A percentile compares a stretch with the other conserved stretches of the same genome.
These are phyloP conservation scores for Hericium erinaceus DNA, from an alignment of 768 basidiomycete genomes.

Conservation along the genomic window DNA sequence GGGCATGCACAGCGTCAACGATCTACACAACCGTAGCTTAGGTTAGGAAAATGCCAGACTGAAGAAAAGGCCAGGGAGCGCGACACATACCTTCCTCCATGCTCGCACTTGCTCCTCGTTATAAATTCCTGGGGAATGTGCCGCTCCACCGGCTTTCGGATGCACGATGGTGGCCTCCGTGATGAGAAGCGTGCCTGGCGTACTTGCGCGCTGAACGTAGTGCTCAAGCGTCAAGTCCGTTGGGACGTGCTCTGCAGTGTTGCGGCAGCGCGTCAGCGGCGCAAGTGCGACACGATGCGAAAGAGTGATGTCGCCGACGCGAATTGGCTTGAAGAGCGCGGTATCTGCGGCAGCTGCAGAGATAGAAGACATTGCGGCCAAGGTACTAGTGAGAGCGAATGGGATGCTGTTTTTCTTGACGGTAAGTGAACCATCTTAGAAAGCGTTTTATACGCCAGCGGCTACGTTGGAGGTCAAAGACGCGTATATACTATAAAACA, in stretches of 20 bases:
- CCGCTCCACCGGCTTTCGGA: not conserved
- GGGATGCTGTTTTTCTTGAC: no score
- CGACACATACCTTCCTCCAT: not conserved
- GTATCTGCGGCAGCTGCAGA: not conserved
- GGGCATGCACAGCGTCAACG: conserved; percentile 25
- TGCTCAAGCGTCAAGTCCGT: conserved; percentile 1
- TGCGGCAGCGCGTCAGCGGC: conserved; percentile 16
- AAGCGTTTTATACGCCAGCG: no score
- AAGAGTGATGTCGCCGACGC: conserved; percentile 16
- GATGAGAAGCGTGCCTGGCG: not conserved
- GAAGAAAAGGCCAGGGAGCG: not conserved
- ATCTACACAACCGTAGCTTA: conserved; percentile 6
- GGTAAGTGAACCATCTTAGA: no score
- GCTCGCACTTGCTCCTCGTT: not conserved
- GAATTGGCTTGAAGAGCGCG: not conserved
- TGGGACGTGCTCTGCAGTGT: conserved; percentile 3
- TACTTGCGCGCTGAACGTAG: conserved; percentile 2
- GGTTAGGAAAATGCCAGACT: no score
- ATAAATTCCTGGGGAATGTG: not conserved
- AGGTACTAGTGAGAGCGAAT: no score
- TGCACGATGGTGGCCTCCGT: not conserved
- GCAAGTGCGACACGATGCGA: conserved; percentile 18
- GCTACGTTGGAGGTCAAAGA: no score
- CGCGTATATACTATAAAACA: no score
- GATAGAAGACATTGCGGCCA: no score